A percentile compares a stretch with the other conserved stretches of the same genome.
Conservation (phyloP, 345 rosid species). For the Litchi chinensis region DNA sequence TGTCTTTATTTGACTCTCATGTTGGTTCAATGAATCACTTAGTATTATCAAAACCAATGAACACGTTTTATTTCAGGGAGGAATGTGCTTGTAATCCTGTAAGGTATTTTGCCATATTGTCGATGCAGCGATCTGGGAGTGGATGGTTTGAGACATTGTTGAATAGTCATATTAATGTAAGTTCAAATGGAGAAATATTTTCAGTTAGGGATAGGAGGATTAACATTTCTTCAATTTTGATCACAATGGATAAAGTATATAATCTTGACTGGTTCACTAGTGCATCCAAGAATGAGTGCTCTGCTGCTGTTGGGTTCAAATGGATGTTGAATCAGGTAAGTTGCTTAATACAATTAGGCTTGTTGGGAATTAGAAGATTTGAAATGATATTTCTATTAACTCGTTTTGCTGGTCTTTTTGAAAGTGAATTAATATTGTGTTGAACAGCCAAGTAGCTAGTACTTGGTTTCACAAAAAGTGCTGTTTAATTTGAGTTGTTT, state of each 20-base stretch:
- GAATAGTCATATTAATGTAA: constrained; percentile 45
- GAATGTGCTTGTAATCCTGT: constrained; percentile 45
- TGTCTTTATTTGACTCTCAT: not conserved
- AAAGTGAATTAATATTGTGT: too few species aligned
- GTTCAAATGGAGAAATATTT: constrained; percentile 46
- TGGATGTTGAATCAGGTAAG: constrained; percentile 49
- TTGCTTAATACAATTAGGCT: not conserved
- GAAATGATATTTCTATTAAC: not conserved
- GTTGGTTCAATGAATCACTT: not conserved
- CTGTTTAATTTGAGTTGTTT: too few species aligned
- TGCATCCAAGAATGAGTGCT: constrained; percentile 45
- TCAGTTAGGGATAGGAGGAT: constrained; percentile 31
- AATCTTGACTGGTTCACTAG: constrained; percentile 43
- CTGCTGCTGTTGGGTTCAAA: constrained; percentile 47
- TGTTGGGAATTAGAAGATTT: not conserved
- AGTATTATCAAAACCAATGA: not conserved
- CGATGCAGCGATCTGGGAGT: constrained; percentile 51
- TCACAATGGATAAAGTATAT: constrained; percentile 30
- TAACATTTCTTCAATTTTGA: constrained; percentile 32
- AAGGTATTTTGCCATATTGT: constrained; percentile 39
- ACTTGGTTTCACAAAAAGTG: too few species aligned
- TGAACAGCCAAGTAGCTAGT: too few species aligned
- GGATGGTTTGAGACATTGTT: constrained; percentile 50
- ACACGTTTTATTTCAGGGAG: constrained; percentile 16
- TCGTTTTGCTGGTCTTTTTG: not conserved